Conservation (phyloP, 208 protist species). For the Trypanosoma mega region DNA sequence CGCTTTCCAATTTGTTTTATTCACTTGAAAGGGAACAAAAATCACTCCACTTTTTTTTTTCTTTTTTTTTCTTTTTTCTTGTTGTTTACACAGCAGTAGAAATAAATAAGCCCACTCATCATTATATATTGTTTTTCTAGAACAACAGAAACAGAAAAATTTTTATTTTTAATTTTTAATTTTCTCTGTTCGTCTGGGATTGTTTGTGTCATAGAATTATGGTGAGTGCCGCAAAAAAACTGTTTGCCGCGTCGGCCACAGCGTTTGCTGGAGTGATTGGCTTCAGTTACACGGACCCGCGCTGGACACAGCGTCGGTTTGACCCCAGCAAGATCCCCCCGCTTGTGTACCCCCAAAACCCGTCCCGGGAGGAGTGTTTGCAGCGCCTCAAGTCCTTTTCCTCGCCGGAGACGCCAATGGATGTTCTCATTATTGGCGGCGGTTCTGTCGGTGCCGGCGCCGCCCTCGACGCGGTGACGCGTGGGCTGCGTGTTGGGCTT, state of each 20-base stretch:
- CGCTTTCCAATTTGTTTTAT: not conserved
- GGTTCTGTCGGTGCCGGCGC: conserved; percentile 93
- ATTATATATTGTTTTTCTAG: not conserved
- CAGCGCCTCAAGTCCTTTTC: conserved; percentile 40
- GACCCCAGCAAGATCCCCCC: conserved; percentile 34
- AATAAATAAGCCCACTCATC: too few species aligned
- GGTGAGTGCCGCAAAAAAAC: conserved; percentile 42
- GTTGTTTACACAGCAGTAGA: too few species aligned
- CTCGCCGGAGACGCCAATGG: conserved; percentile 67
- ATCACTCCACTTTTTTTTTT: not conserved
- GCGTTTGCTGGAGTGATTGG: conserved; percentile 54
- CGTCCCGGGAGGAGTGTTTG: conserved; percentile 60
- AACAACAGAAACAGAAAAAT: conserved; percentile 10
- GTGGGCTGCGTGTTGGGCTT: conserved; percentile 91
- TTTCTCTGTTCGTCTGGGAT: not conserved
- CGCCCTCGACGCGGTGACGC: conserved; percentile 92
- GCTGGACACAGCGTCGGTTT: conserved; percentile 80
- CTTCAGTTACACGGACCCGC: conserved; percentile 76
- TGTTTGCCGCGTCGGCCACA: conserved; percentile 35
- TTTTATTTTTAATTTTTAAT: conserved; percentile 10
- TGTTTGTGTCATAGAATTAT: conserved; percentile 12
- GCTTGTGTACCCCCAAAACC: conserved; percentile 39
- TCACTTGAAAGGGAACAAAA: not conserved
- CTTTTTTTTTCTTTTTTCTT: conserved; percentile 20
- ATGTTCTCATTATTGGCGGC: conserved; percentile 95